Base-by-base conservation (phyloP, 805 yeast genomes). In the Grigorovia transvaalensis region DNA sequence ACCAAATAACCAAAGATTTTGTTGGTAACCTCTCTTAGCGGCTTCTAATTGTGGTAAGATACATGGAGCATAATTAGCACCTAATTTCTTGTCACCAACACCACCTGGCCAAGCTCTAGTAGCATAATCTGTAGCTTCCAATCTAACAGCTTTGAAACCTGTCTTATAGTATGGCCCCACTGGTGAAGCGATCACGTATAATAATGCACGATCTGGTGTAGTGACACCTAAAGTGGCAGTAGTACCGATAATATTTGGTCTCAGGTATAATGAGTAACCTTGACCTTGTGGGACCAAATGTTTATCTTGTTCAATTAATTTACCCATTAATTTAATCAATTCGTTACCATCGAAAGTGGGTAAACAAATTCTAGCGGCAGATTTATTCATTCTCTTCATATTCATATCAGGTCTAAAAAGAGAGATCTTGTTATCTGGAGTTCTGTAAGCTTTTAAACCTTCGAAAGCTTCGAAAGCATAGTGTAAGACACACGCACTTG, bases 31-130 rank as follows among this genome's bases (percentile, higher is more conserved):
- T 71, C 90, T 81, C 23, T 75, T 64, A 51, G 96, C 96, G 49
- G 98, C 96, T 72, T 87, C 84, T 61, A 79, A 74, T 73, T 88
- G 96, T 35, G 98, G 97, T 66, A 79, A 76, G 63, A 90, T 81
- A 69, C 96, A 87, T 56, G 98, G 97, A 46, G 97, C 99, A 67
- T 91, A 91, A 76, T 91, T 91, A 55, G 96, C 97, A 71, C 99
- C 99, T 63, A 91, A 80, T 73, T 91, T 91, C 71, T 81, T 84
- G 80, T 91, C 85, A 72, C 99, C 99, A 61, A 82, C 89, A 70
- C 98, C 99, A 64, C 96, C 96, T 66, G 98, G 98, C 98, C 98
- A 91, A 33, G 99, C 98, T 75, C 99, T 86, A 38, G 90, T 90
- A 49, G 96, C 96, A 61, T 87, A 82, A 67, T 88, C 96, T 40